A percentile compares a stretch with the other conserved stretches of the same genome.
These are phyloP conservation scores for Teratosphaeria gauchensis DNA, from an alignment of 2,329 filamentous ascomycete genomes.

Conservation along the genomic window DNA sequence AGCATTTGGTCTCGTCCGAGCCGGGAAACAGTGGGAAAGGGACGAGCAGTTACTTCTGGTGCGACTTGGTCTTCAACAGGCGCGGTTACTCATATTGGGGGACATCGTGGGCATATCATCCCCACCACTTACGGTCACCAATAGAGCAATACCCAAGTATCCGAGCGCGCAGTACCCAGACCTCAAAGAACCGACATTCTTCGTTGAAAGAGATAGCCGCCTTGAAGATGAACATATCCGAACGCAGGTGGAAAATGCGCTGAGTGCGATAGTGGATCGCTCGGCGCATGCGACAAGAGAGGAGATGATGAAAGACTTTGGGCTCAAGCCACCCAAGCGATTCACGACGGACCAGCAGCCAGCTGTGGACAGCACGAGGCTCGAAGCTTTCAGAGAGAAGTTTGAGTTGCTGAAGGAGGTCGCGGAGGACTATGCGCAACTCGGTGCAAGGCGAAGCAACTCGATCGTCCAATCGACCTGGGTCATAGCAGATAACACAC, in stretches of 20 bases:
- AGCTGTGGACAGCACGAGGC: slow-evolving; percentile 33
- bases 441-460: slow-evolving; percentile 18
- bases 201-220: slow-evolving; percentile 32
- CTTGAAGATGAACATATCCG: slow-evolving; percentile 32
- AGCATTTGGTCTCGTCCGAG: slow-evolving; percentile 37
- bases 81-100: slow-evolving; percentile 40
- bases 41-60: slow-evolving; percentile 35
- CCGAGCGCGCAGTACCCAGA: slow-evolving; percentile 37
- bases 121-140: slow-evolving; percentile 34
- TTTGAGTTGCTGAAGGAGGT: slow-evolving; percentile 34
- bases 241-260: slow-evolving; percentile 29
- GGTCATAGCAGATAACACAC: slow-evolving; percentile 32
- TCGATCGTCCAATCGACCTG: slow-evolving; percentile 27
- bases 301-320: slow-evolving; percentile 37
- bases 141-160: slow-evolving; percentile 35
- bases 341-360: slow-evolving; percentile 29
- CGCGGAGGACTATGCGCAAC: slow-evolving; percentile 22
- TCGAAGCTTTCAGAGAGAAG: slow-evolving; percentile 38
- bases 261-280: slow-evolving; percentile 38
- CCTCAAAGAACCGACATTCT: slow-evolving; percentile 35
- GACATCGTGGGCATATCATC: slow-evolving; percentile 37
- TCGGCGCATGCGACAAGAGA: slow-evolving; percentile 29
- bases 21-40: slow-evolving; percentile 32
- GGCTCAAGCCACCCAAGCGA: slow-evolving; percentile 35
- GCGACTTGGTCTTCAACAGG: slow-evolving; percentile 38